Evolutionary conservation across 2,329 filamentous ascomycete genomes (phyloP).

Genomic region (Chrysosporium keratinophilum): DNA sequence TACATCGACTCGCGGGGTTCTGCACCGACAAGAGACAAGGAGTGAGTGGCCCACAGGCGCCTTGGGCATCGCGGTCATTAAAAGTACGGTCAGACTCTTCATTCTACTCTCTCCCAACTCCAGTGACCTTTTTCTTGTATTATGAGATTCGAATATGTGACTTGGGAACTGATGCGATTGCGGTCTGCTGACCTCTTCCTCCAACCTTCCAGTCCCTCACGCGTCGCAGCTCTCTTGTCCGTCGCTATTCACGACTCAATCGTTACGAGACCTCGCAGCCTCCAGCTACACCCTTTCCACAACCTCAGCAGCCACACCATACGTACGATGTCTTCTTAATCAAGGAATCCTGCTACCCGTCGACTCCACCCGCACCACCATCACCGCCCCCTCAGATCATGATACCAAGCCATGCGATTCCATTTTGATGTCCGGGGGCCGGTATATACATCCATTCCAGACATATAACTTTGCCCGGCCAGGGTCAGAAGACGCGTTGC

Average conservation of each 20-base stretch:
- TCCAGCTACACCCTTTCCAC: neutral
- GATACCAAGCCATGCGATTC: slow-evolving; percentile 1
- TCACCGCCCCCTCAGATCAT: neutral
- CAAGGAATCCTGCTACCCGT: neutral
- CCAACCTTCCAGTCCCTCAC: neutral
- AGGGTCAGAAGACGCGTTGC: slow-evolving; percentile 11
- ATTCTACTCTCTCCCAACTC: no score
- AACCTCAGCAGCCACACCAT: neutral
- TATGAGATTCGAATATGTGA: no score
- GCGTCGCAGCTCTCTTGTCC: neutral
- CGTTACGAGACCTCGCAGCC: neutral
- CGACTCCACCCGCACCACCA: neutral
- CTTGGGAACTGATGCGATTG: neutral
- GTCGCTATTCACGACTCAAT: neutral
- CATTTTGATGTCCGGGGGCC: neutral
- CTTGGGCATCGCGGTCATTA: no score
- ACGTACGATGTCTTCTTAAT: neutral
- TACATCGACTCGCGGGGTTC: neutral
- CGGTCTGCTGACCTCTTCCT: neutral
- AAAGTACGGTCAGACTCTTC: no score
- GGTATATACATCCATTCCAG: no score
- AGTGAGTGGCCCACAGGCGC: no score
- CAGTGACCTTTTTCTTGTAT: no score
- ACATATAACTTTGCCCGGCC: neutral
- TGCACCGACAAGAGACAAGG: no score